phyloP scores from a whole-genome alignment of 208 protist genomes.

The Borovskyia barvae region DNA sequence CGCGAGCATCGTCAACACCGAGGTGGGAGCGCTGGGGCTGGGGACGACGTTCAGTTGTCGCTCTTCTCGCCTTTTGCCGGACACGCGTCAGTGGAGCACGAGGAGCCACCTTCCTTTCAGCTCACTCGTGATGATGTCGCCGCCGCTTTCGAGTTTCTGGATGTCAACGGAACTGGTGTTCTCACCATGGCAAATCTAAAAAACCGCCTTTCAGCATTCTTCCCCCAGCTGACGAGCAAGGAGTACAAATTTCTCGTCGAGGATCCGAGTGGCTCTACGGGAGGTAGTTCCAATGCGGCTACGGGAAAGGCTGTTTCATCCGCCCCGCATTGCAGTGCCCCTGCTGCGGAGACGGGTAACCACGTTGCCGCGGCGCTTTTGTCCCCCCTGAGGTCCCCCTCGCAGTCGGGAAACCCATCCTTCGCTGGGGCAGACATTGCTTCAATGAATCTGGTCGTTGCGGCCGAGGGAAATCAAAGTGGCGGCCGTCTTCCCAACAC shows the following conservation, averaged over 20 bases:
- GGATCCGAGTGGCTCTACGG: slow-evolving; percentile 37
- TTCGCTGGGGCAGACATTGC: neutral
- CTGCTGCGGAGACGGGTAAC: neutral
- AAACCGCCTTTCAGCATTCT: slow-evolving; percentile 89
- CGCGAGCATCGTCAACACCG: neutral
- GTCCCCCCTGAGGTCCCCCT: no score
- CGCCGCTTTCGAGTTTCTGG: slow-evolving; percentile 92
- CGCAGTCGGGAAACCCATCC: neutral
- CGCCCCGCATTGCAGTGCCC: neutral
- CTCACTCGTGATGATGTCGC: slow-evolving; percentile 84
- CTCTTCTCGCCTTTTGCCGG: neutral
- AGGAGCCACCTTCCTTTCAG: slow-evolving; percentile 26
- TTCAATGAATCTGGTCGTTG: no score
- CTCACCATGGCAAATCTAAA: slow-evolving; percentile 89
- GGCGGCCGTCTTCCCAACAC: no score
- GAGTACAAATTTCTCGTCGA: slow-evolving; percentile 93
- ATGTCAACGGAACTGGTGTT: slow-evolving; percentile 70
- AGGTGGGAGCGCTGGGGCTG: no score
- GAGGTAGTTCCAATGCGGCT: neutral
- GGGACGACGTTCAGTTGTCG: neutral
- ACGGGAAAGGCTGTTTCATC: neutral
- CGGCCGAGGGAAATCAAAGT: no score
- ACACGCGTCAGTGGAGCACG: neutral
- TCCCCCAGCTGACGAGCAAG: slow-evolving; percentile 89
- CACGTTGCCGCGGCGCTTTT: neutral